phyloP scores from a whole-genome alignment of 495 filamentous ascomycete genomes.

The Trichoderma parareesei region DNA sequence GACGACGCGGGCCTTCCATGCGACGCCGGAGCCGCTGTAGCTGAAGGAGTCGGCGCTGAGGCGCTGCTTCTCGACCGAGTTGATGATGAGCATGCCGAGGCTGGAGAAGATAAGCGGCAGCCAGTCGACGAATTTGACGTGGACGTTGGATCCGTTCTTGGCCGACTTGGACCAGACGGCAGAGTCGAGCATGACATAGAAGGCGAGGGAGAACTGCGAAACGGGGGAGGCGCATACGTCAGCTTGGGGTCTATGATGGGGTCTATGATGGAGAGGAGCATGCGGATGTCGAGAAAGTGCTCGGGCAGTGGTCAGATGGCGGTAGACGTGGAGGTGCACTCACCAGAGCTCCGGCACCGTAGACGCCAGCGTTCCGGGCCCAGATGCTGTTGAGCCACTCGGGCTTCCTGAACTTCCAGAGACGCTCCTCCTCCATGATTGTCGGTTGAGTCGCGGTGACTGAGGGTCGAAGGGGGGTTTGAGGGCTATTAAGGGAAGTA shows the following conservation, averaged over 20 bases:
- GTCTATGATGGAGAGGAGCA: no score
- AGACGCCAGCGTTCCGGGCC: slow-evolving; percentile 75
- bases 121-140: slow-evolving; percentile 98
- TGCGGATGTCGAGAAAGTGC: not conserved
- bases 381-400: slow-evolving; percentile 86
- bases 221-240: not conserved
- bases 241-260: not conserved
- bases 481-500: no score
- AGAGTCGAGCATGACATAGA: slow-evolving; percentile 92
- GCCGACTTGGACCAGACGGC: slow-evolving; percentile 76
- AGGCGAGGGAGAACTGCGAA: slow-evolving; percentile 83
- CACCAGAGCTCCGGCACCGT: slow-evolving; percentile 79
- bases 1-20: slow-evolving; percentile 94
- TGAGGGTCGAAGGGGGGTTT: not conserved
- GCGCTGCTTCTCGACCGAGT: slow-evolving; percentile 89
- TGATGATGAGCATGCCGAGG: slow-evolving; percentile 98
- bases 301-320: no score
- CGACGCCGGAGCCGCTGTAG: slow-evolving; percentile 78
- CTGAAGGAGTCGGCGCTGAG: slow-evolving; percentile 79
- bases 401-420: slow-evolving; percentile 72
- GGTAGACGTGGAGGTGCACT: slow-evolving; percentile 20
- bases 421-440: slow-evolving; percentile 52
- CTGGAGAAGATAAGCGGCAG: slow-evolving; percentile 90
- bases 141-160: slow-evolving; percentile 69
- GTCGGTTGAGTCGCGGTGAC: not conserved